phyloP scores from a whole-genome alignment of 768 basidiomycete species.

The Termitomyces sp. region DNA sequence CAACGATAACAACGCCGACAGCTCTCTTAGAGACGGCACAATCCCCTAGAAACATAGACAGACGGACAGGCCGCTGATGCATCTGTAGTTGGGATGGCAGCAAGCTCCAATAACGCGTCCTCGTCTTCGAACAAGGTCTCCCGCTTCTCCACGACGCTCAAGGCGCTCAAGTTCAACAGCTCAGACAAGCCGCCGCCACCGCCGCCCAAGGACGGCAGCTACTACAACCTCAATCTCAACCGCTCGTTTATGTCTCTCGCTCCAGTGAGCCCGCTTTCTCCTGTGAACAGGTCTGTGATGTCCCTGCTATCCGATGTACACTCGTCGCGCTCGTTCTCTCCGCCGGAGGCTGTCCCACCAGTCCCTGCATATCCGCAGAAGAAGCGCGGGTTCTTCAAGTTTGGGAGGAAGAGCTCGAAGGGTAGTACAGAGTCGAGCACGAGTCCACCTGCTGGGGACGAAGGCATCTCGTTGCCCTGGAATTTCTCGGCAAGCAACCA shows the following conservation, averaged over 20 bases:
- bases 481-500: conserved; percentile 59
- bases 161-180: conserved; percentile 28
- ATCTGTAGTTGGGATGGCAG: conserved; percentile 14
- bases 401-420: conserved; percentile 31
- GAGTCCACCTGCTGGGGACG: conserved; percentile 40
- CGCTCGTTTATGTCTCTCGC: conserved; percentile 40
- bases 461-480: conserved; percentile 64
- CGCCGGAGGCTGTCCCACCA: conserved; percentile 10
- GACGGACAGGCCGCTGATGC: not conserved
- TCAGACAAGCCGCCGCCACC: conserved; percentile 39
- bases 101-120: conserved; percentile 13
- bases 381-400: conserved; percentile 37
- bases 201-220: conserved; percentile 54
- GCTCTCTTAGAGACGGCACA: not conserved
- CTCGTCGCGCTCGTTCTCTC: conserved; percentile 19
- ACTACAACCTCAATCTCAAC: conserved; percentile 38
- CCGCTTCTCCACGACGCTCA: conserved; percentile 27
- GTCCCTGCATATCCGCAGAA: conserved; percentile 24
- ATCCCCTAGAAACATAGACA: not conserved
- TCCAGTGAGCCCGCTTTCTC: conserved; percentile 36
- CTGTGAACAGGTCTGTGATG: conserved; percentile 26
- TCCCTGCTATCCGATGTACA: conserved; percentile 26
- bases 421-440: conserved; percentile 15
- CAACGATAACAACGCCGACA: not conserved
- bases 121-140: conserved; percentile 20